Evolutionary conservation across 2,329 filamentous ascomycete genomes (phyloP), one percentile per base, ranked within the genome.

Genomic region (Ceratocystis colombiana): DNA sequence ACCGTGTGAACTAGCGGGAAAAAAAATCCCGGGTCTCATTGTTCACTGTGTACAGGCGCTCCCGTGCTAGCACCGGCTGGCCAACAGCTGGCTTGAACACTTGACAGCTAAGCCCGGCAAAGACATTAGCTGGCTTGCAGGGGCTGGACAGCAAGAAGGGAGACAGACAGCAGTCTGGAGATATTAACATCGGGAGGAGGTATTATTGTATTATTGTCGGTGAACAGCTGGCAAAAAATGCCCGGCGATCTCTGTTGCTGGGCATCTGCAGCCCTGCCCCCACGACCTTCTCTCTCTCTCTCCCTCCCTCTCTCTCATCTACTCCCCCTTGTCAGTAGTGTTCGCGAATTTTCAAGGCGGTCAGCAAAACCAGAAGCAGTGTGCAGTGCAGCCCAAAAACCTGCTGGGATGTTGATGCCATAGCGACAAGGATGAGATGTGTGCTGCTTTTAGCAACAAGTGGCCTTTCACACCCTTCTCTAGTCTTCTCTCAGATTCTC

Each of bases 381-480:
- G 33, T 37, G 8, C 33, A 37, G 33, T 41, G 25, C 53, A 59
- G 53, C 53, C 53, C 53, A 59, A 59, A 37, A 25, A 41, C 10
- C 37, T 41, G 8, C 37, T 3, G 8, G 37, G 37, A 12, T 41
- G 37, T 41, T 41, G 33, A 41, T 12, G 37, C 37, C 8, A 41
- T 41, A 10, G 53, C 17, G 28, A 25, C 25, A 25, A 59, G 53
- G 28, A 37, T 30, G n/a, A 5, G 30, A 59, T 6, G 28, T 30
- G 53, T 57, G 28, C 17, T 30, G 4, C n/a, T 37, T 59, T 59
- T 59, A 17, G 53, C 53, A 25, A 59, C 53, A 59, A 20, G 53
- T 59, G 53, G 53, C 53, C 53, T 59, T 30, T 59, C 53, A 20
- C 53, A 33, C 20, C 20, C 28, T 33, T 59, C 53, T 59, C 28